Base-by-base conservation (phyloP, 768 basidiomycete genomes). In the Rickenella mellea region DNA sequence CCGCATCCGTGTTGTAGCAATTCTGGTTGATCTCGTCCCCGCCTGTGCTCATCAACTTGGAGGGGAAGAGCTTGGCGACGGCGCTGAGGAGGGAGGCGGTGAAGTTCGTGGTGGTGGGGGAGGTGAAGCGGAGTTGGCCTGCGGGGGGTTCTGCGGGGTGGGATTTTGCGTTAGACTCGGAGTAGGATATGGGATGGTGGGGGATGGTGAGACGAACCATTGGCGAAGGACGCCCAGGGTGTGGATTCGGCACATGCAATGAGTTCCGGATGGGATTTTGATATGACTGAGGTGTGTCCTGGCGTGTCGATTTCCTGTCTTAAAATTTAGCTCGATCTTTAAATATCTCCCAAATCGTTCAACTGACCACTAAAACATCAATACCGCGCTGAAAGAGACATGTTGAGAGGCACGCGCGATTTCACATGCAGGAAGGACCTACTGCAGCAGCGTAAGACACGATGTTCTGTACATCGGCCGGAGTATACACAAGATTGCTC, bases 21-120 rank as follows among this genome's bases (percentile, higher is more conserved):
- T 66, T 66, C 2, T 59, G 56, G 45, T 90, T 89, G 46, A 90
- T 55, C 51, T 90, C 87, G 48, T 91, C 89, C 0, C 90, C 89
- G 0, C 90, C 90, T 0, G 86, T 85, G 48, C 76, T 74, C 50
- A 92, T 79, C 47, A 85, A 67, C n/a, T 52, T 66, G 2, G 76
- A 75, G 0, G 76, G 73, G 2, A 84, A 55, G 20, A 68, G 62
- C 14, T 60, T 53, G 2, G 57, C 41, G 22, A 58, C 57, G 7
- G 58, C 55, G 1, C 39, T 41, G 47, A 72, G 53, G 6, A 73
- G 48, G 9, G 51, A 45, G 19, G 53, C 40, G 10, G 64, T 59
- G 46, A 64, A 71, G 4, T 53, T 47, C 25, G 57, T 51, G 4
- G 63, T 63, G 1, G 45, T 52, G 4, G 55, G 36, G 22, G 60